phyloP scores from a whole-genome alignment of 176 grass and related monocot genomes.

The Thalia dealbata region DNA sequence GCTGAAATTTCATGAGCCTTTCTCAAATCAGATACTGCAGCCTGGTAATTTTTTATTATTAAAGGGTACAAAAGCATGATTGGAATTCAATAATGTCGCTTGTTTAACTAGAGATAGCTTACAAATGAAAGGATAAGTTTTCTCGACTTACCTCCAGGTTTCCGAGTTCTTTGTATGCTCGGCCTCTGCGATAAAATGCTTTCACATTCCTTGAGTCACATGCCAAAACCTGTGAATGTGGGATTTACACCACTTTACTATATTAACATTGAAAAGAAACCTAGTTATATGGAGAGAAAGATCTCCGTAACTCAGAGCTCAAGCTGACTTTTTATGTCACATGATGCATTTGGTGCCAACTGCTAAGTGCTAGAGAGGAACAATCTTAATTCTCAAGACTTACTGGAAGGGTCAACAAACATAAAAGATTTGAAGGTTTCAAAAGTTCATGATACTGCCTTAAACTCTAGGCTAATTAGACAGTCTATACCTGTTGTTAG shows the following conservation, averaged over 20 bases:
- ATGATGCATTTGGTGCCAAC: too few relatives aligned
- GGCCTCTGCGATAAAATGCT: slow-evolving; percentile 92
- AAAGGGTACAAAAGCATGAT: background rate
- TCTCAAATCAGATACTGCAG: slow-evolving; percentile 69
- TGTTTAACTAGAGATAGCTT: background rate
- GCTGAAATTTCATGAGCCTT: slow-evolving; percentile 67
- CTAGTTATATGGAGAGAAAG: background rate
- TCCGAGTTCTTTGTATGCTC: slow-evolving; percentile 79
- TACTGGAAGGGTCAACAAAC: too few relatives aligned
- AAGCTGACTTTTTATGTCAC: background rate
- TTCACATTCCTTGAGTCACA: slow-evolving; percentile 76
- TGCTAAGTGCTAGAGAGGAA: too few relatives aligned
- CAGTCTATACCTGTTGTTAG: too few relatives aligned
- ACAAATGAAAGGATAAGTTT: background rate
- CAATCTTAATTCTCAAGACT: too few relatives aligned
- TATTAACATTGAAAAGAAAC: background rate
- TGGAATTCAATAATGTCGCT: background rate
- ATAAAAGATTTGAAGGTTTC: background rate
- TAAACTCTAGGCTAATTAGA: background rate
- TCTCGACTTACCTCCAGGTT: slow-evolving; percentile 49
- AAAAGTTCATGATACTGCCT: background rate
- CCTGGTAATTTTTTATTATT: slow-evolving; percentile 29
- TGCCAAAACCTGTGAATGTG: slow-evolving; percentile 51
- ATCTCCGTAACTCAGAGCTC: background rate
- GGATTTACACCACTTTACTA: background rate